Percentiles rank a stretch among this genome's conserved stretches.
Conservation (phyloP, 495 filamentous ascomycete species). For the Aspergillus ostianus region DNA sequence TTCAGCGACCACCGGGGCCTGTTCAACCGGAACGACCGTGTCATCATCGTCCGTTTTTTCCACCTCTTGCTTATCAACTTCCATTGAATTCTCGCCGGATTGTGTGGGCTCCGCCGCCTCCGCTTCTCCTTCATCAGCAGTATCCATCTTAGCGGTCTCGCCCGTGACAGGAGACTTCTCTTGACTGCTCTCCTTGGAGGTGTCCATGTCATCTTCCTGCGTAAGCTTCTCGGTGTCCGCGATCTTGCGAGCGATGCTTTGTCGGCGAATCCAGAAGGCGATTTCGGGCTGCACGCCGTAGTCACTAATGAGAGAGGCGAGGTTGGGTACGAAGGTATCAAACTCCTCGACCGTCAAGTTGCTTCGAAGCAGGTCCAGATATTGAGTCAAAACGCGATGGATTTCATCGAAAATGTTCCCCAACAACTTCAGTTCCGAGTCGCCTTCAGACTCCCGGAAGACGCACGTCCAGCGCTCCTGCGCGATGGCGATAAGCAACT, state of each 20-base stretch:
- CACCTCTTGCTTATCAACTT: slow-evolving; percentile 37
- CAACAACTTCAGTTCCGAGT: slow-evolving; percentile 75
- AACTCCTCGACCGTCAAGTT: slow-evolving; percentile 77
- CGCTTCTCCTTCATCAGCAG: slow-evolving; percentile 27
- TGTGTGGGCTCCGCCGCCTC: slow-evolving; percentile 16
- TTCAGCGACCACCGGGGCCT: slow-evolving; percentile 15
- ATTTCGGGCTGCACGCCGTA: slow-evolving; percentile 78
- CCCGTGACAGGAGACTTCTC: slow-evolving; percentile 21
- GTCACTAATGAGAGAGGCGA: slow-evolving; percentile 68
- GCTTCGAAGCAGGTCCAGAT: slow-evolving; percentile 81
- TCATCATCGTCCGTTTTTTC: slow-evolving; percentile 10
- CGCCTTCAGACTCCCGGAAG: slow-evolving; percentile 62
- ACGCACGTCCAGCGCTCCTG: slow-evolving; percentile 82
- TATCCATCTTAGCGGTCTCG: slow-evolving; percentile 36
- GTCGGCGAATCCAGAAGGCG: slow-evolving; percentile 84
- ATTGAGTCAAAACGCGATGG: slow-evolving; percentile 78
- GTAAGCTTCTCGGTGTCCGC: slow-evolving; percentile 39
- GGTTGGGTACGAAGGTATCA: slow-evolving; percentile 73
- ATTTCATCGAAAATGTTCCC: slow-evolving; percentile 87
- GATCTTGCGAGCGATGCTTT: slow-evolving; percentile 60
- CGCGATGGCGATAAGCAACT: slow-evolving; percentile 82
- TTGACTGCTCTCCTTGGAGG: slow-evolving; percentile 22
- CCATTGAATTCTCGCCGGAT: slow-evolving; percentile 28
- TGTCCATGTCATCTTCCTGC: slow-evolving; percentile 22
- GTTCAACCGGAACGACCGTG: slow-evolving; percentile 1